Base-by-base conservation (phyloP, 2,329 filamentous ascomycete genomes). In the Claviceps citrina region DNA sequence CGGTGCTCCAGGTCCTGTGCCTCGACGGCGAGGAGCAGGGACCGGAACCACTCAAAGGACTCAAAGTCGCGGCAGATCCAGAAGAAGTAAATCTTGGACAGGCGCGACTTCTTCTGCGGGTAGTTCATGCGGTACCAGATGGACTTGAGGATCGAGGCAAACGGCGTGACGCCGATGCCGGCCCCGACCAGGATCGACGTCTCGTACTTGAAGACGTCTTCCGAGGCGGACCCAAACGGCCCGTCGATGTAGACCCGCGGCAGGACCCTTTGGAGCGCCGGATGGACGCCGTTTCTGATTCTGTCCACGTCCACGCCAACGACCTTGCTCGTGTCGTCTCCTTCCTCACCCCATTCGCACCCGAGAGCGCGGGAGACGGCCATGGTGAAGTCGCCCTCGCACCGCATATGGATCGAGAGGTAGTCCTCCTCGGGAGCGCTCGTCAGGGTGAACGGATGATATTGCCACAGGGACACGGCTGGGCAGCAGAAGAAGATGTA, bases 41-140 rank as follows among this genome's bases (percentile, higher is more conserved):
- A 87, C 37, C 83, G 73, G 70, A 91, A 91, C 84, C 84, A 93
- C 66, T 91, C 84, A 52, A 91, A 87, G 0, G 81, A 85, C 26
- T 80, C 83, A 54, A 89, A 89, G 60, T 91, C 84, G 59, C 84
- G 73, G 67, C 84, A 89, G 46, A 91, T 78, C 84, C 84, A 91
- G 71, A 91, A 86, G 67, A 91, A 91, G 66, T 91, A 93, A 19
- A 93, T 83, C 60, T 91, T 93, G 53, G 78, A 72, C 32, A 93
- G 69, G 4, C 82, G 71, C 3, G 82, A 87, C 63, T 81, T 81
- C 60, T 79, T 75, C 57, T 84, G 78, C 3, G 81, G 81, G 61
- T 84, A 87, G 68, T 86, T 89, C 79, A 89, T 86, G 37, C 84
- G 76, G 66, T 91, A 93, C 84, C 84, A 93, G 62, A 93, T 89